Evolutionary conservation across 177 flowering plant species (phyloP), one percentile per base, ranked within the genome.

Genomic region (Vitis hybrid): DNA sequence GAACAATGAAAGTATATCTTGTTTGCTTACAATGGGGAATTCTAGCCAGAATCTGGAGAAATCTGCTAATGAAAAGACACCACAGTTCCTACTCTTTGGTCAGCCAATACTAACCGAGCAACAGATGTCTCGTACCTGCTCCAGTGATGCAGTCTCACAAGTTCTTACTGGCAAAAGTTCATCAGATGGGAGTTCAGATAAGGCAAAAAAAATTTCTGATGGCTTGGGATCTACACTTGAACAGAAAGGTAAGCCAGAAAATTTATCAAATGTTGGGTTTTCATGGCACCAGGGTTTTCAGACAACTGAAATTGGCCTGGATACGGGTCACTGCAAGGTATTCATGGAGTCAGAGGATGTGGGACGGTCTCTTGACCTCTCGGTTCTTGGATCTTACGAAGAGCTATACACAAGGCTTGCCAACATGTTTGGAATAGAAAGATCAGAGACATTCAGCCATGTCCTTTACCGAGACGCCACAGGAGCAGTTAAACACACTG

Each of bases 91-190:
- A 53, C 97, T 94, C 69, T 94, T 94, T 79, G 98, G 98, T 64
- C 89, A 92, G 73, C 90, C 92, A 17, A 94, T 94, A 72, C 87
- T 87, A 66, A 87, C 93, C 6, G 97, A 92, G 79, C 92, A 90
- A 74, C 96, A 90, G 63, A 82, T 89, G 30, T 78, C 88, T 65
- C 66, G 54, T n/a, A 77, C 80, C 70, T 63, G 72, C 70, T 84
- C 90, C 8, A 68, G 76, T 73, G 86, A 78, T 17, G 63, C 72
- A 20, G 81, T 71, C 65, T 80, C 88, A 49, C 76, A 78, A 63
- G 77, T 67, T 61, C 56, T 49, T 35, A 66, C 55, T 10, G 81
- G 65, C n/a, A 86, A 74, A 57, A 76, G 81, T 67, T 84, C 82
- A 18, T 71, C 85, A 55, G 81, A 84, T 63, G 85, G 70, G 18